Evolutionary conservation across 768 basidiomycete species (phyloP).

Genomic region (Lyophyllum semitale): DNA sequence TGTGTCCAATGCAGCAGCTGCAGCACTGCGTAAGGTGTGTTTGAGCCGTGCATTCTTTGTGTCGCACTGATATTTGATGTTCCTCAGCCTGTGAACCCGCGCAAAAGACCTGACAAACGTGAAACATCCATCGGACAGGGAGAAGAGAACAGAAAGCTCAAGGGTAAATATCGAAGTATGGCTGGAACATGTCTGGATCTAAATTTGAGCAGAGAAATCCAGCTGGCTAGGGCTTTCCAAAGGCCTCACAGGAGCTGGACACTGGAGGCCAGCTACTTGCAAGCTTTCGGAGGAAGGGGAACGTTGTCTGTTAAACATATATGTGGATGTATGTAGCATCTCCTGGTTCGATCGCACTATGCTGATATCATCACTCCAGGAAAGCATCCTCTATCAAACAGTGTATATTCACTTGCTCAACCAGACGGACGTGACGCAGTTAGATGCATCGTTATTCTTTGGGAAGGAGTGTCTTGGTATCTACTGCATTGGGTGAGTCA

Average conservation of each 20-base stretch:
- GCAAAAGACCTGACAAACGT: constrained; percentile 60
- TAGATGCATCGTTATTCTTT: constrained; percentile 76
- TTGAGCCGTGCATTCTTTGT: neutral
- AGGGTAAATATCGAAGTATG: constrained; percentile 42
- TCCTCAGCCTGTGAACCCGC: constrained; percentile 42
- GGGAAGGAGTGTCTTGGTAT: constrained; percentile 77
- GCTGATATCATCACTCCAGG: constrained; percentile 41
- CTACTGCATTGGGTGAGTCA: constrained; percentile 56
- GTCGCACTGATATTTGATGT: constrained; percentile 9
- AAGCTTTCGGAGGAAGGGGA: constrained; percentile 69
- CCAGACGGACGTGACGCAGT: constrained; percentile 79
- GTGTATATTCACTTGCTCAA: constrained; percentile 71
- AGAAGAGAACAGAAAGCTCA: constrained; percentile 57
- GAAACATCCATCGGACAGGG: constrained; percentile 35
- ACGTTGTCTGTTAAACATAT: constrained; percentile 69
- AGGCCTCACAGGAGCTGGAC: constrained; percentile 49
- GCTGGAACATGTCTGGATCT: neutral
- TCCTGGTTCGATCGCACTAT: neutral
- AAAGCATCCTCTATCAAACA: constrained; percentile 72
- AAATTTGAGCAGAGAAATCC: constrained; percentile 56
- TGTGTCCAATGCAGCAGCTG: constrained; percentile 51
- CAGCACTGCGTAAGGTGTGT: constrained; percentile 59
- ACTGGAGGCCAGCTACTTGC: constrained; percentile 77
- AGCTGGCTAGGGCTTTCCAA: constrained; percentile 69
- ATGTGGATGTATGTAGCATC: constrained; percentile 61